Conservation (phyloP, 257 asterid genomes). For the Paraleonurus japonicus region DNA sequence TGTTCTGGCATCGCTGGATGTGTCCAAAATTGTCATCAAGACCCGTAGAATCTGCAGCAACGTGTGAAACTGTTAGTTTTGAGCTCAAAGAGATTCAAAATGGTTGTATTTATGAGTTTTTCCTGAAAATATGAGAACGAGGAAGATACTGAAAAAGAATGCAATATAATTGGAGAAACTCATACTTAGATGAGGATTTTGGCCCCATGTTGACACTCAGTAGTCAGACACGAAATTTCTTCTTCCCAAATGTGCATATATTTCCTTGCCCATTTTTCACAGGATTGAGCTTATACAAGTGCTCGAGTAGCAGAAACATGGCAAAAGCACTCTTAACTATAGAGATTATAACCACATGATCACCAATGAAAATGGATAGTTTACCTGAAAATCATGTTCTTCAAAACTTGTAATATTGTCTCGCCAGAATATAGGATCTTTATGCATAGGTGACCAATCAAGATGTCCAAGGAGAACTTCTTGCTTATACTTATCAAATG, state of each 20-base stretch:
- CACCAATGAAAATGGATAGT: background rate
- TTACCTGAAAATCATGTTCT: constrained; percentile 88
- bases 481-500: constrained; percentile 81
- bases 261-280: constrained; percentile 14
- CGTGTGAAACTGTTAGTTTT: constrained; percentile 4
- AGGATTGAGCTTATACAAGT: background rate
- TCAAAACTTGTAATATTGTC: constrained; percentile 69
- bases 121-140: background rate
- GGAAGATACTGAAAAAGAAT: background rate
- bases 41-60: constrained; percentile 73
- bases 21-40: constrained; percentile 79
- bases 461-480: constrained; percentile 91
- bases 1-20: constrained; percentile 74
- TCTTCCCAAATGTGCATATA: background rate
- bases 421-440: constrained; percentile 80
- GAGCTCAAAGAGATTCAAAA: background rate
- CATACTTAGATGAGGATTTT: background rate
- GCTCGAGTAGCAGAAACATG: constrained; percentile 19
- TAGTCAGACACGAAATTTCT: background rate
- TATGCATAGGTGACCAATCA: constrained; percentile 95
- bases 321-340: background rate
- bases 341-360: background rate
- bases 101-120: background rate
- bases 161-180: background rate
- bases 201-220: background rate